Percentiles rank a stretch among this genome's conserved stretches.
phyloP scores from a whole-genome alignment of 768 basidiomycete species.

The Rhizopogon sp. region DNA sequence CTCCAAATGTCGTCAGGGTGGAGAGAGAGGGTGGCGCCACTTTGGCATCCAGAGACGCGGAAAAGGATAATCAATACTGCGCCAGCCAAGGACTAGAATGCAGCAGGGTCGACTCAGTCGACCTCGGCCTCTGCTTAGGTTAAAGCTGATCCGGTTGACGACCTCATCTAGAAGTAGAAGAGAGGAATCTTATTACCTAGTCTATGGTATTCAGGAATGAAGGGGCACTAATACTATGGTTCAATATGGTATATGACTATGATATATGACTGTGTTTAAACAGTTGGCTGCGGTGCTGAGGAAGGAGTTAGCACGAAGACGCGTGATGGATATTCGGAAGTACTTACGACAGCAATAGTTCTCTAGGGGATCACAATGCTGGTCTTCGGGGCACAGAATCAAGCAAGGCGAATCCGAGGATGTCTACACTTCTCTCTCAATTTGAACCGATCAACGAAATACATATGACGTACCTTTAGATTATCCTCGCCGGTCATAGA shows the following conservation, averaged over 20 bases:
- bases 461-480: conserved; percentile 37
- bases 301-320: conserved; percentile 1
- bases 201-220: too few species aligned
- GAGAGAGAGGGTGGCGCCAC: too few species aligned
- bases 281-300: conserved; percentile 35
- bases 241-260: not conserved
- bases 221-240: too few species aligned
- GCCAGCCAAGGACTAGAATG: too few species aligned
- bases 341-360: conserved; percentile 79
- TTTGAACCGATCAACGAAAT: conserved; percentile 1
- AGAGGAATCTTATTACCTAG: too few species aligned
- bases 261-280: not conserved
- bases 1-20: too few species aligned
- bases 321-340: not conserved
- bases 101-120: too few species aligned
- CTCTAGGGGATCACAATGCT: conserved; percentile 60
- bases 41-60: too few species aligned
- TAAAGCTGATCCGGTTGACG: too few species aligned
- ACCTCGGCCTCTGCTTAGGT: too few species aligned
- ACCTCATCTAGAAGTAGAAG: too few species aligned
- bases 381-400: conserved; percentile 68
- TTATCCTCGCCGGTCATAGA: conserved; percentile 36
- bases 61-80: too few species aligned
- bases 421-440: conserved; percentile 28
- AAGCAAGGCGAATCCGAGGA: conserved; percentile 60